phyloP scores from a whole-genome alignment of 1,139 yeast genomes.

The Ogataea hybrid region DNA sequence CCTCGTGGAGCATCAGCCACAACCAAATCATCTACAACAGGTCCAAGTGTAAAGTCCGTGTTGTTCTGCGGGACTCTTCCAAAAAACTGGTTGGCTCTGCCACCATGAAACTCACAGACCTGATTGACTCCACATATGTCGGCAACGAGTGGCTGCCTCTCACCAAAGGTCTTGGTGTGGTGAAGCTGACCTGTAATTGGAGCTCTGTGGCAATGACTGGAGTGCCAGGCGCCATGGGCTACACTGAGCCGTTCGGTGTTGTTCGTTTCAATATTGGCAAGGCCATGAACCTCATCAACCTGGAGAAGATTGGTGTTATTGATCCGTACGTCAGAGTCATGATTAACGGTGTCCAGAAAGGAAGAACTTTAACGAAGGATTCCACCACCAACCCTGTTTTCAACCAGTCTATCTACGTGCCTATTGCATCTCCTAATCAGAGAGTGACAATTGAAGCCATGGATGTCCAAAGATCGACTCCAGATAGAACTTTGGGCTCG shows the following conservation, averaged over 20 bases:
- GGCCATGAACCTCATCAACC: conserved; percentile 74
- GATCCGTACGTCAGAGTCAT: conserved; percentile 88
- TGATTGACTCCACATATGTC: conserved; percentile 75
- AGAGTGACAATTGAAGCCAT: conserved; percentile 80
- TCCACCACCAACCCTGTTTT: conserved; percentile 78
- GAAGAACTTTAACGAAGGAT: conserved; percentile 68
- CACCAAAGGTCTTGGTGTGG: conserved; percentile 64
- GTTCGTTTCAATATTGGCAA: conserved; percentile 69
- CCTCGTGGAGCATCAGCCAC: conserved; percentile 62
- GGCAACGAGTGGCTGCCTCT: conserved; percentile 76
- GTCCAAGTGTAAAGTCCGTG: conserved; percentile 62
- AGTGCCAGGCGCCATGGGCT: conserved; percentile 67
- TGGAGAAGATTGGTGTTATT: conserved; percentile 84
- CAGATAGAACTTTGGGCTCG: conserved; percentile 85
- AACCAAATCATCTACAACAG: conserved; percentile 79
- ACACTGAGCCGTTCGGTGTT: conserved; percentile 91
- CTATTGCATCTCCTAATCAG: conserved; percentile 80
- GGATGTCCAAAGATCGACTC: conserved; percentile 78
- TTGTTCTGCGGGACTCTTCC: conserved; percentile 60
- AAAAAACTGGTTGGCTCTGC: conserved; percentile 56
- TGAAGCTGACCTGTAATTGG: conserved; percentile 72
- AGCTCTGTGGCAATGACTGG: conserved; percentile 76
- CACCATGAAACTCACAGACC: conserved; percentile 61
- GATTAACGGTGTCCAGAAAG: conserved; percentile 72
- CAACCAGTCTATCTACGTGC: conserved; percentile 79